These are phyloP conservation scores for Hypoxylon lenormandii DNA, from an alignment of 495 filamentous ascomycete genomes.

Conservation along the genomic window DNA sequence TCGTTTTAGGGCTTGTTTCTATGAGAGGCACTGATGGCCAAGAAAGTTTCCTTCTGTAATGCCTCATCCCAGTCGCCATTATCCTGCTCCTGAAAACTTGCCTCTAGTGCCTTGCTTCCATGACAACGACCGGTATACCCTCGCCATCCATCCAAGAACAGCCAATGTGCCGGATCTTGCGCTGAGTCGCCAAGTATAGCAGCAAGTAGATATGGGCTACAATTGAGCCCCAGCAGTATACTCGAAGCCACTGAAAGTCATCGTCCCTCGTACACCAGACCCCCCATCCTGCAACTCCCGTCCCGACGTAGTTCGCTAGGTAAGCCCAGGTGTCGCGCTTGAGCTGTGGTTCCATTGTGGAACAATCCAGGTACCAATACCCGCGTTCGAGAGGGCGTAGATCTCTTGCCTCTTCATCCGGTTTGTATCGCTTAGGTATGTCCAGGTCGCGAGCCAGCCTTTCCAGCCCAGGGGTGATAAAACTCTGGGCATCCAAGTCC, in stretches of 20 bases:
- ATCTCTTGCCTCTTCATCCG: conserved; percentile 61
- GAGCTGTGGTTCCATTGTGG: conserved; percentile 56
- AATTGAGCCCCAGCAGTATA: conserved; percentile 76
- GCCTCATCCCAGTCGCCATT: conserved; percentile 6
- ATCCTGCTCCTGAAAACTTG: background rate
- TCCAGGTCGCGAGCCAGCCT: conserved; percentile 66
- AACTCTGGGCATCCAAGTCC: conserved; percentile 37
- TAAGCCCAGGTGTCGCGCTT: conserved; percentile 70
- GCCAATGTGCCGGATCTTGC: conserved; percentile 65
- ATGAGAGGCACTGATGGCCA: background rate
- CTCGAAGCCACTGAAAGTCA: conserved; percentile 57
- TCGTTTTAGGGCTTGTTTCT: conserved; percentile 2
- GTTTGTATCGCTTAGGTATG: conserved; percentile 64
- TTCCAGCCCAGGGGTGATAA: conserved; percentile 67
- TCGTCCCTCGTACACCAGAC: conserved; percentile 60
- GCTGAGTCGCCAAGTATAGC: conserved; percentile 72
- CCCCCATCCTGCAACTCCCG: conserved; percentile 75
- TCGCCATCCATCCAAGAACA: conserved; percentile 69
- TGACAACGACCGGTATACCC: conserved; percentile 62
- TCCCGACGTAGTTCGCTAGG: conserved; percentile 67
- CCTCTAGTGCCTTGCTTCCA: conserved; percentile 45
- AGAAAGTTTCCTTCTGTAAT: background rate
- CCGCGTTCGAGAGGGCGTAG: conserved; percentile 72
- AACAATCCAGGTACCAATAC: conserved; percentile 72
- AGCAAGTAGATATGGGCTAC: conserved; percentile 73